Percentiles rank a stretch among this genome's conserved stretches.
Conservation (phyloP, 192 early-diverging fungal genomes). For the Ambispora gerdemannii region DNA sequence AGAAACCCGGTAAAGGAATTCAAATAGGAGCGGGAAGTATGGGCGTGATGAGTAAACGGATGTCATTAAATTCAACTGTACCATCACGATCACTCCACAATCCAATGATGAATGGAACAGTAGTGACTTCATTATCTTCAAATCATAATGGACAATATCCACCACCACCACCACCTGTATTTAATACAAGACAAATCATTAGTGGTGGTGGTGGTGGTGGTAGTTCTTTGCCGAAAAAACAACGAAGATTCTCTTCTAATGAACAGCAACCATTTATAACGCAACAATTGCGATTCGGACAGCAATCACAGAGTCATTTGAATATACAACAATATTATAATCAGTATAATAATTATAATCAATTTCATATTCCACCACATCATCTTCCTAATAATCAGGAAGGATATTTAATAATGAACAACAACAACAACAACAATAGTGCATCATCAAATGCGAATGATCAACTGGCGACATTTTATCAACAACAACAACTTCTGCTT, state of each 20-base stretch:
- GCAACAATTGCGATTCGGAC: not conserved
- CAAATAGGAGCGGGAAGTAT: slow-evolving; percentile 12
- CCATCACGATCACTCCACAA: not conserved
- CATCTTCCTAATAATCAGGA: too few relatives aligned
- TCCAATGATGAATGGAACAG: not conserved
- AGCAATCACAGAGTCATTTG: not conserved
- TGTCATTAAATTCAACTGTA: slow-evolving; percentile 8
- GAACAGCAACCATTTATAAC: slow-evolving; percentile 24
- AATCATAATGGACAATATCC: not conserved
- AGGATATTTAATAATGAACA: too few relatives aligned
- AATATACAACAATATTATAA: not conserved
- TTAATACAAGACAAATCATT: not conserved
- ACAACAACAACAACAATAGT: too few relatives aligned
- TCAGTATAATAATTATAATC: too few relatives aligned
- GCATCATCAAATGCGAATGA: too few relatives aligned
- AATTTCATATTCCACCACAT: too few relatives aligned
- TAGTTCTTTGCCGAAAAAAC: slow-evolving; percentile 35
- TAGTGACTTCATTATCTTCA: slow-evolving; percentile 4
- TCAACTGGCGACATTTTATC: too few relatives aligned
- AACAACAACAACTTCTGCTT: too few relatives aligned
- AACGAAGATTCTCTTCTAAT: slow-evolving; percentile 41
- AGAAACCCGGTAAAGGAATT: slow-evolving; percentile 16
- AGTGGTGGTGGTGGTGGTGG: not conserved
- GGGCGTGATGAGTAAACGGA: slow-evolving; percentile 22
- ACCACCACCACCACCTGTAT: not conserved